Base-by-base conservation (phyloP, 2,329 filamentous ascomycete species). In the Ceratocystis ficicola region DNA sequence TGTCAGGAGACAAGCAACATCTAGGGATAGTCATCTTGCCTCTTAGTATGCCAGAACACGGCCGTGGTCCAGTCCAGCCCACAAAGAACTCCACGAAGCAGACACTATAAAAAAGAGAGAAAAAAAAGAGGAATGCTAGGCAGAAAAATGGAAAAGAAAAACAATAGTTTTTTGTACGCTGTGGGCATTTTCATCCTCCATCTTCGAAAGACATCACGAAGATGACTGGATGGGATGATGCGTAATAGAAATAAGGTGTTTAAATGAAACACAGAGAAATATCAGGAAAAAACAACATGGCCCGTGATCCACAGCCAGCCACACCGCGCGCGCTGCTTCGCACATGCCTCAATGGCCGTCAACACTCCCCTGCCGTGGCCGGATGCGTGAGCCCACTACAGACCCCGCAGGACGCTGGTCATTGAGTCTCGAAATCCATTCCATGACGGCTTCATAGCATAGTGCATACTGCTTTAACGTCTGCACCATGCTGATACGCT, bases 401-500 rank as follows among this genome's bases (percentile, higher is more conserved):
- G 55, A 55, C 20, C 55, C 57, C 5, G 62, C 28, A 20, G 57
- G 36, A 41, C 44, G 48, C n/a, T 63, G 44, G 36, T 75, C 79
- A 65, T 83, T 77, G 48, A 79, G 71, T 69, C 81, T 76, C 70
- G 75, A 77, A 32, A 94, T 75, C 91, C 93, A 99, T 75, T 97
- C 93, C 65, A 95, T 77, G 5, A 97, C 82, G 50, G 89, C 95
- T 77, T 99, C 94, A 74, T 99, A 99, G 75, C 94, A 99, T 44
- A 99, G 83, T 62, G 96, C 93, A 76, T 88, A 97, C 74, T 99
- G 94, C 68, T 90, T 81, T 67, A 97, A 77, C 71, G 88, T 96
- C 76, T 97, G 94, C 55, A 99, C 93, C 92, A 97, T 99, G 75
- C 91, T 96, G 22, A 96, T 77, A 69, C 94, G 80, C 77, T 99